These are phyloP conservation scores for Zygoascus meyerae DNA, from an alignment of 1,139 yeast genomes.

Conservation along the genomic window DNA sequence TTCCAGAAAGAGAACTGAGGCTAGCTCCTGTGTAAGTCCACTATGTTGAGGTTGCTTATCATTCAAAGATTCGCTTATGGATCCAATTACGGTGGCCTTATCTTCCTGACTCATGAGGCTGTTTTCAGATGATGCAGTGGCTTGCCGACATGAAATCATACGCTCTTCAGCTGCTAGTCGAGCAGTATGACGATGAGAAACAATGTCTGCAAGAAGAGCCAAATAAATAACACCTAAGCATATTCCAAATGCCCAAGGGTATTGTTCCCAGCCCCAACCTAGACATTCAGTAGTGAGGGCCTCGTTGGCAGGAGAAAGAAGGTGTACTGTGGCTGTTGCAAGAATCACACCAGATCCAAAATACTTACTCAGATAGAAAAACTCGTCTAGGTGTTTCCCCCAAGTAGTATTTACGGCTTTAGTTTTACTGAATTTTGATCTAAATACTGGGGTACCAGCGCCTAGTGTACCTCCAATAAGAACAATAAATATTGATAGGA, in stretches of 20 bases:
- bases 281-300: slow-evolving; percentile 48
- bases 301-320: slow-evolving; percentile 72
- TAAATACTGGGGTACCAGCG: slow-evolving; percentile 35
- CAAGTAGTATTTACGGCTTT: neutral
- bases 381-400: neutral
- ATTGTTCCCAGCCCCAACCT: slow-evolving; percentile 48
- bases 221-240: slow-evolving; percentile 42
- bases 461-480: slow-evolving; percentile 56
- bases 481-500: slow-evolving; percentile 69
- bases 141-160: slow-evolving; percentile 13
- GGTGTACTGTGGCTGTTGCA: slow-evolving; percentile 83
- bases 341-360: slow-evolving; percentile 92
- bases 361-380: slow-evolving; percentile 60
- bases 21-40: slow-evolving; percentile 31
- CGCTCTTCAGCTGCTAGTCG: slow-evolving; percentile 16
- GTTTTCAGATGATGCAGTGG: neutral
- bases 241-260: slow-evolving; percentile 59
- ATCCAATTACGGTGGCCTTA: neutral
- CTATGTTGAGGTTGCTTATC: neutral
- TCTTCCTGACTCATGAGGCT: neutral
- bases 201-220: slow-evolving; percentile 32
- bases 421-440: neutral
- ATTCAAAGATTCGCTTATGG: neutral
- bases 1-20: slow-evolving; percentile 60
- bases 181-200: slow-evolving; percentile 12